phyloP scores from a whole-genome alignment of 345 rosid genomes.

The Cardiospermum halicacabum region DNA sequence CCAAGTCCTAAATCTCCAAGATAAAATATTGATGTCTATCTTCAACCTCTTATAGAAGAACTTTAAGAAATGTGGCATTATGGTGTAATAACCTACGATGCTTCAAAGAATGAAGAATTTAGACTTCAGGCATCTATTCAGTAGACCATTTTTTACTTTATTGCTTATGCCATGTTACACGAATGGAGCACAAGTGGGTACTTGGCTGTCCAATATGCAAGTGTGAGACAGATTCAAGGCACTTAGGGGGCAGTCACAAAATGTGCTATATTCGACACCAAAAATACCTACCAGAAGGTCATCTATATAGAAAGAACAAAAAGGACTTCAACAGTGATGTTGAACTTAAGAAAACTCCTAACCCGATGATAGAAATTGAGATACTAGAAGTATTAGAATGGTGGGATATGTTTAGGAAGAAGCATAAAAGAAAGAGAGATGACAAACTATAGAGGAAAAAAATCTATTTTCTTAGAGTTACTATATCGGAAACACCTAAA shows the following conservation, averaged over 20 bases:
- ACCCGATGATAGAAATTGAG: too few species aligned
- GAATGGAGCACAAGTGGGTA: not conserved
- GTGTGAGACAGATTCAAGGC: not conserved
- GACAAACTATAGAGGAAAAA: too few species aligned
- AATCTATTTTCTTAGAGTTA: too few species aligned
- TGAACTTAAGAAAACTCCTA: too few species aligned
- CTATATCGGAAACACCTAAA: too few species aligned
- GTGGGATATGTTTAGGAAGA: too few species aligned
- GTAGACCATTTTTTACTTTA: constrained; percentile 8
- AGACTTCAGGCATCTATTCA: not conserved
- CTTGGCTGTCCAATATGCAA: not conserved
- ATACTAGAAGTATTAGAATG: too few species aligned
- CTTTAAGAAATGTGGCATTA: not conserved
- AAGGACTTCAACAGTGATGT: too few species aligned
- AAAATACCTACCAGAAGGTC: not conserved
- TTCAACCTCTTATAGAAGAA: constrained; percentile 3
- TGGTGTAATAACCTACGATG: not conserved
- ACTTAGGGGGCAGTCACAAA: not conserved
- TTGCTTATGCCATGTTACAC: not conserved
- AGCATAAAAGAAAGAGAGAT: too few species aligned
- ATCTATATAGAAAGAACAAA: too few species aligned
- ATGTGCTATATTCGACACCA: not conserved
- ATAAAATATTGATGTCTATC: constrained; percentile 8
- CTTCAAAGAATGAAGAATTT: not conserved
- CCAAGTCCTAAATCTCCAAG: not conserved